A percentile compares a stretch with the other conserved stretches of the same genome.
Conservation (phyloP, 2,329 filamentous ascomycete species). For the Pseudogymnoascus sp. region DNA sequence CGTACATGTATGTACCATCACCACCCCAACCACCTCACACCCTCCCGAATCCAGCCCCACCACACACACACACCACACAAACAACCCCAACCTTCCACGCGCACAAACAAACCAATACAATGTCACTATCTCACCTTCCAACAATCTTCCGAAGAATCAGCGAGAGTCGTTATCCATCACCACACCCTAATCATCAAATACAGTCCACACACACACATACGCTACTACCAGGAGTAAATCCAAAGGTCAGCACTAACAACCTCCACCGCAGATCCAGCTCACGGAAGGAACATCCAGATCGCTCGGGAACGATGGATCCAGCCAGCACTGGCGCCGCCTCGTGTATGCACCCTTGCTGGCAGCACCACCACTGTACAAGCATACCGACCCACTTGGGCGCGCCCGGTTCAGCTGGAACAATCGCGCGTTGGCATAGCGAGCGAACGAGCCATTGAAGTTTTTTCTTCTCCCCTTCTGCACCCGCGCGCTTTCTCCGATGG, state of each 20-base stretch:
- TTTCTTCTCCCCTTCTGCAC: not conserved
- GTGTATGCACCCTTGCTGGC: constrained; percentile 2
- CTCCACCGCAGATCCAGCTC: not conserved
- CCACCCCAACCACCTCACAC: not conserved
- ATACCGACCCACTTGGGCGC: not conserved
- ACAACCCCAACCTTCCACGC: not conserved
- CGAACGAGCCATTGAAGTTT: not conserved
- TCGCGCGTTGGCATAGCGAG: not conserved
- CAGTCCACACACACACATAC: no score
- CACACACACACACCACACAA: not conserved
- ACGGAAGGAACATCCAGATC: no score
- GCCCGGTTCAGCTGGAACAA: not conserved
- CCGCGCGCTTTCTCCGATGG: not conserved
- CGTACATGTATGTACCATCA: not conserved
- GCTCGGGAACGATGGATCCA: no score
- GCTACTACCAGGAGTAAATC: no score
- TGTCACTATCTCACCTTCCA: not conserved
- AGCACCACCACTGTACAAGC: not conserved
- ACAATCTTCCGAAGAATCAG: not conserved
- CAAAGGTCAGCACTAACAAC: not conserved
- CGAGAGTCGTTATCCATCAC: not conserved
- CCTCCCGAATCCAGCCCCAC: not conserved
- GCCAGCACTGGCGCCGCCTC: not conserved
- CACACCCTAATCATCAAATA: not conserved
- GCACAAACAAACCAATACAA: not conserved